Conservation (phyloP, 106 monocot genomes). For the Allium cepa region DNA sequence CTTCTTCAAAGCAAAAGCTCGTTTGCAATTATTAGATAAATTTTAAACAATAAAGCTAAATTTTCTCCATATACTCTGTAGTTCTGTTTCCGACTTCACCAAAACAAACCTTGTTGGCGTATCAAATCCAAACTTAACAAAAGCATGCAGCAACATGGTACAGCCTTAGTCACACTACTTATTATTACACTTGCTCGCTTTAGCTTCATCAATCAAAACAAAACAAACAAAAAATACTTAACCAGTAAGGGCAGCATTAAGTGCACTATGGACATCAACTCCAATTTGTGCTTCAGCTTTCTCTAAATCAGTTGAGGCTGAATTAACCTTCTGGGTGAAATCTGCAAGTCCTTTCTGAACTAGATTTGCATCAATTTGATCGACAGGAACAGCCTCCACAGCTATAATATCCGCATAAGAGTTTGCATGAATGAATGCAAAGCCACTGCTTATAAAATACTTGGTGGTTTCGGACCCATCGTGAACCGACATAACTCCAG, state of each 20-base stretch:
- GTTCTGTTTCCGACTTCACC: not conserved
- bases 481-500: slow-evolving; percentile 79
- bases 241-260: slow-evolving; percentile 69
- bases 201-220: not conserved
- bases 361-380: slow-evolving; percentile 46
- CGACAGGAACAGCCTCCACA: slow-evolving; percentile 80
- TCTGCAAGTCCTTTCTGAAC: slow-evolving; percentile 84
- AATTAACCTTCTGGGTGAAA: slow-evolving; percentile 72
- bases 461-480: slow-evolving; percentile 70
- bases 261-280: slow-evolving; percentile 81
- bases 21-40: too few relatives aligned
- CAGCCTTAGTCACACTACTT: not conserved
- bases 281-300: slow-evolving; percentile 95
- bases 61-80: too few relatives aligned
- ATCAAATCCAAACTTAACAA: not conserved
- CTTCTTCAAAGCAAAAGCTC: too few relatives aligned
- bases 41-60: too few relatives aligned
- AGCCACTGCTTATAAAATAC: slow-evolving; percentile 89
- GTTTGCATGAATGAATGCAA: slow-evolving; percentile 91
- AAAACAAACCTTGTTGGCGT: not conserved
- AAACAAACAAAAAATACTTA: slow-evolving; percentile 2
- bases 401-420: slow-evolving; percentile 80
- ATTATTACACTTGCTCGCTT: not conserved
- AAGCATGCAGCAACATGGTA: not conserved
- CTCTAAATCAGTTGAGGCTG: slow-evolving; percentile 68